These are phyloP conservation scores for Solanum medicagineum DNA, from an alignment of 257 asterid species.

Conservation along the genomic window DNA sequence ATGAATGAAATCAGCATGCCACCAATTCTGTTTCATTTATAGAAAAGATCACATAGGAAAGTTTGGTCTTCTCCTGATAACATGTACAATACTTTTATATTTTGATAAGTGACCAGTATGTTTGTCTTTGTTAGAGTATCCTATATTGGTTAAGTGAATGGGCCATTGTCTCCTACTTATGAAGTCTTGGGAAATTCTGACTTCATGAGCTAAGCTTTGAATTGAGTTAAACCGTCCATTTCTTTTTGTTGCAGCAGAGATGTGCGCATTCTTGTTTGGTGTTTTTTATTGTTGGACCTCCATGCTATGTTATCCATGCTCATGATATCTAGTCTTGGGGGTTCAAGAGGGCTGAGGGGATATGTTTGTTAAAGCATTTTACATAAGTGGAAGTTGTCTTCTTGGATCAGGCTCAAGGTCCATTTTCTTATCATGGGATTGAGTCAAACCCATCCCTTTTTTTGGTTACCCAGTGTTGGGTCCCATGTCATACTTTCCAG, in stretches of 20 bases:
- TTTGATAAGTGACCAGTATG: neutral
- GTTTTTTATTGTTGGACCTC: neutral
- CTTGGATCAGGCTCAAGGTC: neutral
- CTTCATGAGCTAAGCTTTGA: neutral
- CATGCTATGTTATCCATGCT: neutral
- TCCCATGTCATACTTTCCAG: neutral
- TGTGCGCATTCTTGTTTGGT: neutral
- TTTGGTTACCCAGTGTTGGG: neutral
- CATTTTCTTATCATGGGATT: neutral
- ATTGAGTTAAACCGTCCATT: neutral
- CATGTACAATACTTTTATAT: neutral
- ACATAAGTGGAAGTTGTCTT: neutral
- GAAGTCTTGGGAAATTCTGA: neutral
- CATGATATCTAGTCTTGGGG: neutral
- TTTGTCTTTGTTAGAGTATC: neutral
- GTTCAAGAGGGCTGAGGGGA: neutral
- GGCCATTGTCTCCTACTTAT: neutral
- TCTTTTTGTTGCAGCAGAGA: neutral
- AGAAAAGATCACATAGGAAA: neutral
- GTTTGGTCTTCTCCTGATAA: neutral
- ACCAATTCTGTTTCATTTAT: neutral
- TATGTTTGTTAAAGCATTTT: neutral
- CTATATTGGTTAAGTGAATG: neutral
- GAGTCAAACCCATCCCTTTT: neutral
- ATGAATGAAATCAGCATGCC: neutral